Percentiles rank a stretch among this genome's conserved stretches.
Conservation (phyloP, 345 rosid species). For the Ceriops zippeliana region DNA sequence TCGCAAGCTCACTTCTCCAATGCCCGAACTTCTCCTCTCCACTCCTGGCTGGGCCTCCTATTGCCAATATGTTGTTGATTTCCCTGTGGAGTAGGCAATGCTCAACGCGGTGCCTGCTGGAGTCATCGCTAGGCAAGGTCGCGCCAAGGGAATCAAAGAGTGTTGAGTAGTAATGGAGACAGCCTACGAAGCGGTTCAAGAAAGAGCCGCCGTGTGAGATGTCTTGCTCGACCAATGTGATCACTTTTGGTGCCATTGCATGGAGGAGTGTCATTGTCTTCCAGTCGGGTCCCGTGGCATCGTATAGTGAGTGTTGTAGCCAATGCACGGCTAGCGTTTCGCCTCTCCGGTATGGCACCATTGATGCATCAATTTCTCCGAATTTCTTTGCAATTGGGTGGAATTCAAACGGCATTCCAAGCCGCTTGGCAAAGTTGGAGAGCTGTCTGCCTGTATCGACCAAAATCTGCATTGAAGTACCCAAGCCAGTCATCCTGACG, state of each 20-base stretch:
- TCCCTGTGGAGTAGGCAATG: slow-evolving; percentile 48
- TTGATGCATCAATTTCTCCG: slow-evolving; percentile 42
- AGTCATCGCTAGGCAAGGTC: slow-evolving; percentile 36
- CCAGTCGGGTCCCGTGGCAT: slow-evolving; percentile 59
- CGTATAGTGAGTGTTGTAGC: slow-evolving; percentile 63
- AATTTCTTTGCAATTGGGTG: slow-evolving; percentile 56
- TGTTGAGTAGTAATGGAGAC: slow-evolving; percentile 60
- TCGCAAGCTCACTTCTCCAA: slow-evolving; percentile 49
- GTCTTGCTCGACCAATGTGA: slow-evolving; percentile 66
- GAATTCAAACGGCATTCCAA: slow-evolving; percentile 60
- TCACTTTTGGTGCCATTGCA: slow-evolving; percentile 40
- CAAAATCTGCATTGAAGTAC: slow-evolving; percentile 47
- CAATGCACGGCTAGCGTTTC: slow-evolving; percentile 64
- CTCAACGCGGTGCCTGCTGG: slow-evolving; percentile 42
- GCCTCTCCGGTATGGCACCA: slow-evolving; percentile 32
- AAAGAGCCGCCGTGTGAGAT: slow-evolving; percentile 49
- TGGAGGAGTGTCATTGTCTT: slow-evolving; percentile 47
- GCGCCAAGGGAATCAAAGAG: slow-evolving; percentile 62
- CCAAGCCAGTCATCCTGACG: slow-evolving; percentile 57
- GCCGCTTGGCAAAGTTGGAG: slow-evolving; percentile 52
- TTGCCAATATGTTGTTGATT: slow-evolving; percentile 59
- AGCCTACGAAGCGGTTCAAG: slow-evolving; percentile 61
- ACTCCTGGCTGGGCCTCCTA: slow-evolving; percentile 64
- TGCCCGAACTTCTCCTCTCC: slow-evolving; percentile 59
- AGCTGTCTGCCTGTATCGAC: slow-evolving; percentile 62